Conservation (phyloP, 2,329 filamentous ascomycete species). For the Aspergillus sp. region DNA sequence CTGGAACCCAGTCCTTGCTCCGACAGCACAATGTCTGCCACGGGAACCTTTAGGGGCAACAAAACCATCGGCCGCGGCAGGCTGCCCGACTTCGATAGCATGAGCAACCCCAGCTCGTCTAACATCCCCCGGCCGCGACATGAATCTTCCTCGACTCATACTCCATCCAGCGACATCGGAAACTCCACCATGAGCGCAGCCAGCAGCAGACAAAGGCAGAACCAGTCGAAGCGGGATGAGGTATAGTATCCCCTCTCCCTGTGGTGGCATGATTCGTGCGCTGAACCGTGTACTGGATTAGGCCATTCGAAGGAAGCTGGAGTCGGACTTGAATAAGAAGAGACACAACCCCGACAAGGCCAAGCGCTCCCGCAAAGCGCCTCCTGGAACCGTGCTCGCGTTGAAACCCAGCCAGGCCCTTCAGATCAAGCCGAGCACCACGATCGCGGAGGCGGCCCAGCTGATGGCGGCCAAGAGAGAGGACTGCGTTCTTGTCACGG, state of each 20-base stretch:
- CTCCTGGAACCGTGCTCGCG: constrained; percentile 89
- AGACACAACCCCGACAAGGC: constrained; percentile 70
- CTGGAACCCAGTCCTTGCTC: constrained; percentile 5
- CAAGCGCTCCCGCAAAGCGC: constrained; percentile 81
- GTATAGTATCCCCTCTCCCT: constrained; percentile 43
- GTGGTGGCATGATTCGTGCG: too few species aligned
- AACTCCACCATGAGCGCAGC: constrained; percentile 68
- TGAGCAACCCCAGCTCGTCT: constrained; percentile 44
- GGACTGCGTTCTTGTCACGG: constrained; percentile 94
- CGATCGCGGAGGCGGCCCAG: constrained; percentile 91
- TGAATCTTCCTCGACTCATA: constrained; percentile 33
- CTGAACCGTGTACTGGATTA: too few species aligned
- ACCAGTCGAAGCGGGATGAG: constrained; percentile 97
- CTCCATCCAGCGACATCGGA: constrained; percentile 42
- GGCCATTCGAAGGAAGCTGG: constrained; percentile 95
- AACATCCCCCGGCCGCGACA: constrained; percentile 54
- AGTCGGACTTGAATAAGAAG: constrained; percentile 97
- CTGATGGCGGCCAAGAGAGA: constrained; percentile 98
- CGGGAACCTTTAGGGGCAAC: constrained; percentile 48
- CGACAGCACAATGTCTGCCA: constrained; percentile 44
- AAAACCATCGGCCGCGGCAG: constrained; percentile 46
- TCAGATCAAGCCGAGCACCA: constrained; percentile 92
- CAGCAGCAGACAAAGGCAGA: constrained; percentile 87
- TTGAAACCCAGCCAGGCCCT: constrained; percentile 91
- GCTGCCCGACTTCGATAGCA: constrained; percentile 39